A percentile compares a stretch with the other conserved stretches of the same genome.
phyloP scores from a whole-genome alignment of 352 stramenopile species.

The Globisporangium nodosum region DNA sequence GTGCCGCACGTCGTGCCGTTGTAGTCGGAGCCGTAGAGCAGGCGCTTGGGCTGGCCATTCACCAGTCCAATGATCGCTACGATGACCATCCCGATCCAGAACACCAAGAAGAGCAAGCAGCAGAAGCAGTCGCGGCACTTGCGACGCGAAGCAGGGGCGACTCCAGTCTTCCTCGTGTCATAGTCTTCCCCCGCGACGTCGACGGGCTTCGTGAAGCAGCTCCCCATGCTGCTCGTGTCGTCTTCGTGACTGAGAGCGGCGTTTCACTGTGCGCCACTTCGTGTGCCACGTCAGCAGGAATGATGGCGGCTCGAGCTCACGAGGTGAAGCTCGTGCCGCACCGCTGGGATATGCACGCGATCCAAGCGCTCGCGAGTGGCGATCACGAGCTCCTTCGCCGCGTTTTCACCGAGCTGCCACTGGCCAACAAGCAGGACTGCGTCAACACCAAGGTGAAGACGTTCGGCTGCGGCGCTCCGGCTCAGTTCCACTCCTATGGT shows the following conservation, averaged over 20 bases:
- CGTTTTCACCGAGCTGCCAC: constrained; percentile 31
- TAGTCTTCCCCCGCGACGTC: constrained; percentile 19
- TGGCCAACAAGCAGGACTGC: constrained; percentile 14
- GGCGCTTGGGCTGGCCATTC: constrained; percentile 56
- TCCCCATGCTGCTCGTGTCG: constrained; percentile 37
- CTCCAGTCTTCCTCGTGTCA: constrained; percentile 23
- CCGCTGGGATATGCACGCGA: constrained; percentile 55
- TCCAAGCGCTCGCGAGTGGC: constrained; percentile 32
- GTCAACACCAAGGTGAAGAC: constrained; percentile 31
- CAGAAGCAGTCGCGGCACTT: constrained; percentile 75
- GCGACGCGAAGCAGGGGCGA: constrained; percentile 43
- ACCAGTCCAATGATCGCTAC: constrained; percentile 49
- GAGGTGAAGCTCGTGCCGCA: constrained; percentile 29
- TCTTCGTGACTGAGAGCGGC: too few species aligned
- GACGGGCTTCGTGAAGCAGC: constrained; percentile 56
- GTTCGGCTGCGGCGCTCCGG: constrained; percentile 40
- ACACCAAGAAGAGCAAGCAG: constrained; percentile 56
- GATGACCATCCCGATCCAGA: constrained; percentile 70
- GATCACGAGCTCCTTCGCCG: constrained; percentile 28
- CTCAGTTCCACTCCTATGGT: constrained; percentile 54
- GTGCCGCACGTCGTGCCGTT: constrained; percentile 74
- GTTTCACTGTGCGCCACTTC: neutral
- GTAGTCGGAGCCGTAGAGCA: constrained; percentile 72
- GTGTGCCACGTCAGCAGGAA: neutral
- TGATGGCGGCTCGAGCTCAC: neutral